phyloP scores from a whole-genome alignment of 2,329 filamentous ascomycete genomes.

The Bipolaris gigantea region DNA sequence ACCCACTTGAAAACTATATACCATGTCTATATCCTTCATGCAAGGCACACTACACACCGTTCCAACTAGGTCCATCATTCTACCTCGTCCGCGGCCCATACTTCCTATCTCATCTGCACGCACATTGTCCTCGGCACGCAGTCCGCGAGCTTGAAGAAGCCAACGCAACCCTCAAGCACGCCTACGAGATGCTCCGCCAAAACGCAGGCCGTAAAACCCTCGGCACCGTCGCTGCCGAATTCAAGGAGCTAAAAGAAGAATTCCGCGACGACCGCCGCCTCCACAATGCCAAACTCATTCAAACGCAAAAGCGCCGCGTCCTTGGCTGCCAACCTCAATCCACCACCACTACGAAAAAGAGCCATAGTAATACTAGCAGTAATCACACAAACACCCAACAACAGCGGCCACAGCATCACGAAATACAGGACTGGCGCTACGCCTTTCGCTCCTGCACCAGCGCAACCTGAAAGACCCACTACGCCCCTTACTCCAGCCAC shows the following conservation, averaged over 20 bases:
- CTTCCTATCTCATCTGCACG: constrained; percentile 28
- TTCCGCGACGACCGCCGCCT: constrained; percentile 19
- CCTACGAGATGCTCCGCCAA: constrained; percentile 36
- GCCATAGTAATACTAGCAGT: no score
- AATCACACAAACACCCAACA: no score
- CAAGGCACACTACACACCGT: constrained; percentile 28
- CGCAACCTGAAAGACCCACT: constrained; percentile 22
- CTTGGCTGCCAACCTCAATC: constrained; percentile 9
- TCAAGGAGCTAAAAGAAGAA: constrained; percentile 25
- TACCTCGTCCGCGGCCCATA: constrained; percentile 35
- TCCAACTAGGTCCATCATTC: constrained; percentile 31
- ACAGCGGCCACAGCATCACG: background rate
- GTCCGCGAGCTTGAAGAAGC: constrained; percentile 31
- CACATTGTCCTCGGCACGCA: constrained; percentile 34
- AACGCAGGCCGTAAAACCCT: constrained; percentile 40
- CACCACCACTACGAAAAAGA: background rate
- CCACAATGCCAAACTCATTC: constrained; percentile 16
- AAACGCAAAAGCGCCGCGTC: constrained; percentile 16
- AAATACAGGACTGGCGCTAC: constrained; percentile 34
- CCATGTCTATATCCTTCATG: constrained; percentile 34
- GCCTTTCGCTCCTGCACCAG: constrained; percentile 31
- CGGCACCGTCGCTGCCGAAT: constrained; percentile 31
- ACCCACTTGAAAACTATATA: constrained; percentile 35
- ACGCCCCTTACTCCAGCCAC: constrained; percentile 31
- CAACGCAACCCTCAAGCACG: constrained; percentile 27